Evolutionary conservation across 306 rosid genomes (phyloP), one percentile per base, ranked within the genome.

Genomic region (Sicyos edulis): DNA sequence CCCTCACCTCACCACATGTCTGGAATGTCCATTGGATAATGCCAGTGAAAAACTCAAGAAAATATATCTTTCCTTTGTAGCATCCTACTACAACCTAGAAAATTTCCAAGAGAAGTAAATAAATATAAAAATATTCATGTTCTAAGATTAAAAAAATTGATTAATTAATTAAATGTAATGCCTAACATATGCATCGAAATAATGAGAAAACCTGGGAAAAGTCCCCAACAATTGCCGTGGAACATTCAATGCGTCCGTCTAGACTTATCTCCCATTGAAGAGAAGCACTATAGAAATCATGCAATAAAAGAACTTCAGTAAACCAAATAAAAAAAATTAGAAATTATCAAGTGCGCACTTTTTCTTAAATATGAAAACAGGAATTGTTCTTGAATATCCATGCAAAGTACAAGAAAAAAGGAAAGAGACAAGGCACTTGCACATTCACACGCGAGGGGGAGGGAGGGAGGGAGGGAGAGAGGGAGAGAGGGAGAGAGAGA

Each of bases 71-170:
- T 61, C 98, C 98, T 77, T 78, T 71, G 88, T 90, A 92, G 80
- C 98, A 86, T 74, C 98, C 98, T 71, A 92, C 96, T 69, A 92
- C 95, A 55, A 92, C 95, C 97, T 92, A 80, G 64, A 76, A 49
- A 29, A 76, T 74, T 54, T 65, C 50, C 60, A 49, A 16, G 70
- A 42, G 17, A 2, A 45, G 53, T 40, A 64, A 64, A 63, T 40
- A 64, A 64, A 63, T 63, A 57, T 9, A 63, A 24, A 62, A 1
- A 26, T 4, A 42, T 44, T 19, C 29, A 1, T 44, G 42, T 11
- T 66, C 51, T 2, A 49, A 26, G 29, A 26, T 60, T 13, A 49
- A 54, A 10, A 32, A 32, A 32, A 32, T 32, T 32, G 6, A 32
- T 32, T 32, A 40, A 16, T 54, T 37, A 4, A 72, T n/a, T 10